Evolutionary conservation across 2,329 filamentous ascomycete genomes (phyloP), one percentile per base, ranked within the genome.

Genomic region (Lachnellula arida): DNA sequence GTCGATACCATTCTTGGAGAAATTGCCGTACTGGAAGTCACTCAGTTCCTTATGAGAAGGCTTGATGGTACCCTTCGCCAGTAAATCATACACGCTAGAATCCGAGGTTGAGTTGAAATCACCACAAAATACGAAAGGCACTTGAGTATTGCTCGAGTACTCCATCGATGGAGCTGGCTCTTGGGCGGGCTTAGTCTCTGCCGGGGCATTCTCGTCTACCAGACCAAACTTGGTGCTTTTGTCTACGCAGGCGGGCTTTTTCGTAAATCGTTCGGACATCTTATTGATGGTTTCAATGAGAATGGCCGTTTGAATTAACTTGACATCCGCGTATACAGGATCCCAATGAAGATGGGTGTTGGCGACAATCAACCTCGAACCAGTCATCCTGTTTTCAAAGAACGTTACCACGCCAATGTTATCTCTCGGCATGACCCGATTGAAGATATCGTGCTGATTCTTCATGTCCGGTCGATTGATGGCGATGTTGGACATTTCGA

Each of bases 311-410:
- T 99, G 94, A 23, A 99, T 91, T 44, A 96, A 80, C 76, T 99
- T 99, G 73, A 99, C 94, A 68, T 99, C 94, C 58, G 89, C 89
- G 67, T 89, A 87, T 4, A 82, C 86, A 2, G 91, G 90, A 67
- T 99, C 92, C 94, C 94, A 99, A 67, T 91, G 95, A 51, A 97
- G 79, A 76, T 99, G 94, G 5, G 90, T 89, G 69, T 97, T 97
- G 63, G 91, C 91, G 37, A 97, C 85, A 60, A 99, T 96, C 67
- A 97, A 77, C 55, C 94, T 86, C 14, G 91, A 86, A n/a, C 94
- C 94, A 0, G 93, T 97, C 58, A 83, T 77, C 39, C 93, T 85
- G 67, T 96, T 97, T 73, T 99, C 94, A 60, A 99, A 84, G 76
- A 97, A 96, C 54, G 88, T 85, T 48, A 96, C 84, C 48, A 96